Percentiles rank a stretch among this genome's conserved stretches.
phyloP scores from a whole-genome alignment of 129 eudicot genomes.

The carrot (Daucus carota) region DNA sequence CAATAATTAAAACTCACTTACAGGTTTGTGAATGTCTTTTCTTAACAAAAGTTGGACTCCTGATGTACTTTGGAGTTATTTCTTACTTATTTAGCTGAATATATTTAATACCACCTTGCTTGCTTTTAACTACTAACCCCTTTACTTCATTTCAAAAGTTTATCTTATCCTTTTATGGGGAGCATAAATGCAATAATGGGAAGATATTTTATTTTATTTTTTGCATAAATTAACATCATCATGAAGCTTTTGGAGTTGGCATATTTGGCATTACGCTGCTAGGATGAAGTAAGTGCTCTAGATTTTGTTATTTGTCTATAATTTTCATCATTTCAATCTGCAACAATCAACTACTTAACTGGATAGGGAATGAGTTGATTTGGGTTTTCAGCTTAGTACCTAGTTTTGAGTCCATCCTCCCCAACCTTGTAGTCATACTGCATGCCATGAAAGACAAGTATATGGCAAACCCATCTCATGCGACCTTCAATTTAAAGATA shows the following conservation, averaged over 20 bases:
- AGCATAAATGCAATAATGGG: background rate
- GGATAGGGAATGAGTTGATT: slow-evolving; percentile 79
- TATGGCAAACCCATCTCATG: slow-evolving; percentile 49
- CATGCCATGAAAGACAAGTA: slow-evolving; percentile 83
- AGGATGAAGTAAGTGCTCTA: background rate
- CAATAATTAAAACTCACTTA: slow-evolving; percentile 87
- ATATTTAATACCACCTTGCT: background rate
- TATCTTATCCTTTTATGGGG: too few species aligned
- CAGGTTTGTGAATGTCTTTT: slow-evolving; percentile 45
- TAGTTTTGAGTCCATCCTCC: slow-evolving; percentile 55
- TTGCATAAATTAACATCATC: background rate
- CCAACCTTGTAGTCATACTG: slow-evolving; percentile 52
- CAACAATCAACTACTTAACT: slow-evolving; percentile 90
- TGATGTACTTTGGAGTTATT: background rate
- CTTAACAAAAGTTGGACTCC: background rate
- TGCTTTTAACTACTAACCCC: background rate
- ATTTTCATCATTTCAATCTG: slow-evolving; percentile 80
- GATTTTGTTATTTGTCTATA: slow-evolving; percentile 15
- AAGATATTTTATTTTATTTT: too few species aligned
- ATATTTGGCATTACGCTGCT: background rate
- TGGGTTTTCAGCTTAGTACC: slow-evolving; percentile 80
- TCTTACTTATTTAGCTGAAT: background rate
- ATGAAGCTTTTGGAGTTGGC: background rate
- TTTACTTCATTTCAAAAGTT: background rate
- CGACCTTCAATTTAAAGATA: slow-evolving; percentile 60